Evolutionary conservation across 192 early-diverging fungal species (phyloP).

Genomic region (Umbelopsis isabellina): DNA sequence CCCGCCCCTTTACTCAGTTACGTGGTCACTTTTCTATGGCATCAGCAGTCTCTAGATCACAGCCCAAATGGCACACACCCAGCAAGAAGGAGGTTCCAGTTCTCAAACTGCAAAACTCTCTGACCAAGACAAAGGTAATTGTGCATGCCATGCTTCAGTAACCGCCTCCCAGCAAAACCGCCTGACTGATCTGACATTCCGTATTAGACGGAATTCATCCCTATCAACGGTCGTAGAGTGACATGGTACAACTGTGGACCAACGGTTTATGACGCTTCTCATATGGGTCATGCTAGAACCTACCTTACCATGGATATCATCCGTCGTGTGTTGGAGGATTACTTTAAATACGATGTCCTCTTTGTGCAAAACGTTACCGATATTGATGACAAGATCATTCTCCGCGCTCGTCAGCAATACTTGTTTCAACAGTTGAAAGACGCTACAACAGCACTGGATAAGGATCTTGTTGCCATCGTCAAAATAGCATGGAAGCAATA

Average conservation of each 20-base stretch:
- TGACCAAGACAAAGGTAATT: slow-evolving; percentile 83
- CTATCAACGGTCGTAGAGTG: slow-evolving; percentile 77
- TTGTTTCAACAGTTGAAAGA: slow-evolving; percentile 34
- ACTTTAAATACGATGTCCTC: slow-evolving; percentile 91
- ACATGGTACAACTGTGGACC: slow-evolving; percentile 99
- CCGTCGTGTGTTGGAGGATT: slow-evolving; percentile 91
- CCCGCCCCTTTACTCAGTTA: slow-evolving; percentile 15
- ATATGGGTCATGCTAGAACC: slow-evolving; percentile 96
- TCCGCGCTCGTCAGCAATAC: not conserved
- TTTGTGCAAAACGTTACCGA: slow-evolving; percentile 99
- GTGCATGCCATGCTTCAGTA: not conserved
- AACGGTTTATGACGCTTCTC: slow-evolving; percentile 95
- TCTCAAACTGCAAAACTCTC: slow-evolving; percentile 79
- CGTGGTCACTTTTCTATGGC: slow-evolving; percentile 25
- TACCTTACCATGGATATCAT: slow-evolving; percentile 95
- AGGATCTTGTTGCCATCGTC: slow-evolving; percentile 59
- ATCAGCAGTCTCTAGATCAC: slow-evolving; percentile 41
- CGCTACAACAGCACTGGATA: slow-evolving; percentile 40
- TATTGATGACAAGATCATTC: slow-evolving; percentile 89
- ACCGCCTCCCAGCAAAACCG: too few relatives aligned
- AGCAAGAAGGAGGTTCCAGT: slow-evolving; percentile 44
- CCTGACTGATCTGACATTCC: not conserved
- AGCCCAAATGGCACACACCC: slow-evolving; percentile 73
- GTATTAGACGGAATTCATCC: slow-evolving; percentile 85
- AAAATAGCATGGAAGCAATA: slow-evolving; percentile 65